A percentile compares a stretch with the other conserved stretches of the same genome.
These are phyloP conservation scores for Neohortaea acidophila DNA, from an alignment of 495 filamentous ascomycete genomes.

Conservation along the genomic window DNA sequence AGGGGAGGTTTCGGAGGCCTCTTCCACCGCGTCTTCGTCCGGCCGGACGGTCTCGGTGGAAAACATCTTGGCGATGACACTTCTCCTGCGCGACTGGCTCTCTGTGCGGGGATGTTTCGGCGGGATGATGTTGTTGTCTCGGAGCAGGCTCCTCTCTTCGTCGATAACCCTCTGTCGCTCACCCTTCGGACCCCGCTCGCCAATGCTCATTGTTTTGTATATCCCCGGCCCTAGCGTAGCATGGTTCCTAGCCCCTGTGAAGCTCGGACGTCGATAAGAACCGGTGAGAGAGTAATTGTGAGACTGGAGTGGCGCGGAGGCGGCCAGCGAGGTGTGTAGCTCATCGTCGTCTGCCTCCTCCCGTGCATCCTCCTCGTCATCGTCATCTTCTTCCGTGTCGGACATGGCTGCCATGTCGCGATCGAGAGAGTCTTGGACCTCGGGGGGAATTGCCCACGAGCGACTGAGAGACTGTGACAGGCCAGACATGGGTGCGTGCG, in stretches of 20 bases:
- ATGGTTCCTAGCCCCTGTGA: slow-evolving; percentile 45
- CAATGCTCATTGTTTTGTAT: not conserved
- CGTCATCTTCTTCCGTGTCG: not conserved
- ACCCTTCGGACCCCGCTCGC: slow-evolving; percentile 27
- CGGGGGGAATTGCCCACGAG: not conserved
- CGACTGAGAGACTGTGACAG: not conserved
- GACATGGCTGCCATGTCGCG: not conserved
- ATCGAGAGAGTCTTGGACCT: not conserved
- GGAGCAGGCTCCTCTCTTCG: slow-evolving; percentile 57
- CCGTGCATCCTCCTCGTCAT: not conserved
- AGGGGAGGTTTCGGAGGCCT: not conserved
- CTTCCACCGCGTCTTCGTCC: not conserved
- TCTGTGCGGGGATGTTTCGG: slow-evolving; percentile 38
- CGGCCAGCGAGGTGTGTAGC: not conserved
- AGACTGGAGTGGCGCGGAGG: slow-evolving; percentile 18
- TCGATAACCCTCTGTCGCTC: slow-evolving; percentile 46
- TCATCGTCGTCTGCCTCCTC: too few species aligned
- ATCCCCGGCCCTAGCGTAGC: slow-evolving; percentile 13
- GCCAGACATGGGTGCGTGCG: not conserved
- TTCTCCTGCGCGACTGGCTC: not conserved
- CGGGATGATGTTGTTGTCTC: slow-evolving; percentile 61
- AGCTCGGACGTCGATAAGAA: slow-evolving; percentile 53
- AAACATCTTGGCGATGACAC: not conserved
- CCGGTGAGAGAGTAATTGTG: slow-evolving; percentile 42
- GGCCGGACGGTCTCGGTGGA: slow-evolving; percentile 8